Evolutionary conservation across 345 rosid genomes (phyloP).

Genomic region (Microcos paniculata): DNA sequence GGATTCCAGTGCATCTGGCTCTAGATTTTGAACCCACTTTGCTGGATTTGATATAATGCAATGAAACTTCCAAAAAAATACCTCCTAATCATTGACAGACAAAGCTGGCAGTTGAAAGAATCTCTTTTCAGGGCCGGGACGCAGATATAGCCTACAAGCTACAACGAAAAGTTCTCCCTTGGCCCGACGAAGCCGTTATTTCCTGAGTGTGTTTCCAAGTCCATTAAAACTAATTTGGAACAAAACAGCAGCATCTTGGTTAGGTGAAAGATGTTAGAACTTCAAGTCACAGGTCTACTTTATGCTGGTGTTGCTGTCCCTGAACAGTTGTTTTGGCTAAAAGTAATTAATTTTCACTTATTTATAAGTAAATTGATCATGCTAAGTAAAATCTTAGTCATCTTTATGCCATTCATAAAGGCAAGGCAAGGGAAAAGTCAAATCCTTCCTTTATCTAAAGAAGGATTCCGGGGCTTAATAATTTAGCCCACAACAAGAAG

Average conservation of each 20-base stretch:
- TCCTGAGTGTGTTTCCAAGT: not conserved
- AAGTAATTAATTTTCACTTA: too few species aligned
- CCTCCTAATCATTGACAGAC: not conserved
- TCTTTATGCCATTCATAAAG: not conserved
- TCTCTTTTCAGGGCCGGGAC: not conserved
- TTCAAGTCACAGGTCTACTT: not conserved
- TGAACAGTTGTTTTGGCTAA: not conserved
- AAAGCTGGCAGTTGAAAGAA: not conserved
- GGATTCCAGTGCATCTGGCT: not conserved
- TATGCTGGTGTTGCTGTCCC: conserved; percentile 1
- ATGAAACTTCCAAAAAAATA: not conserved
- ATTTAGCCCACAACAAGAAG: not conserved
- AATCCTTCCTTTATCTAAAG: conserved; percentile 8
- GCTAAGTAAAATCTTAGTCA: not conserved
- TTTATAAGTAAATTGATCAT: too few species aligned
- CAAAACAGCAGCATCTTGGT: not conserved
- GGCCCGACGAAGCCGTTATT: not conserved
- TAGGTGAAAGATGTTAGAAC: not conserved
- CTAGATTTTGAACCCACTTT: not conserved
- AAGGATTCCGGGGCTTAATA: not conserved
- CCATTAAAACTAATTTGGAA: too few species aligned
- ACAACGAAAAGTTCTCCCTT: not conserved
- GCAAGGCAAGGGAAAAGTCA: not conserved
- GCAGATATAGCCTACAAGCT: not conserved
- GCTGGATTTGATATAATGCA: not conserved